Evolutionary conservation across 331 rosid species (phyloP), one percentile per base, ranked within the genome.

Genomic region (Pyracantha coccinea): DNA sequence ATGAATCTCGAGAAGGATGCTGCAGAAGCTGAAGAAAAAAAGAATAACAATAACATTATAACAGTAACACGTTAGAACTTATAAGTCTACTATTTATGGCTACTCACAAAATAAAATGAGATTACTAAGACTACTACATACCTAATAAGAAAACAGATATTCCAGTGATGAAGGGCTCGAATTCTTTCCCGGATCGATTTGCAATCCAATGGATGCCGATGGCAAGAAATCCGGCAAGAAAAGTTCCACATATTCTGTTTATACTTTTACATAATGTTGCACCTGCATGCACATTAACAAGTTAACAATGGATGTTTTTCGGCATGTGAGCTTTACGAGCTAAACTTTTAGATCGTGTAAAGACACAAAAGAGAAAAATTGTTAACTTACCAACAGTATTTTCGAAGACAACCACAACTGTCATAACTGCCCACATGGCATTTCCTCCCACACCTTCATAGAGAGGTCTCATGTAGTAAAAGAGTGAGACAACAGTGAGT

Each of bases 341-440:
- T 52, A 17, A 52, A 41, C 47, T 11, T 11, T 41, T 52, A 52
- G 10, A 47, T 47, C 10, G 21, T 17, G 9, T 52, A 52, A 52
- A 52, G 7, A 52, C 3, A 50, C 21, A 52, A 2, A 52, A 2
- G 1, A 7, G 10, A 52, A 52, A 52, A 52, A 17, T 2, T 52
- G 13, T 28, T n/a, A 27, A 83, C 88, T 12, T 68, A 91, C 99
- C 99, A 0, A 91, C 91, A 0, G 85, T 85, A 81, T 83, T 78
- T 73, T 95, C 97, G 62, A 88, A 89, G 15, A 88, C 95, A 41
- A 95, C 97, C 44, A 95, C 86, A 23, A 90, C 97, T 13, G 99
- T 92, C 97, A 95, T 85, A 58, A 95, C 80, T 1, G 91, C 92
- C 99, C 99, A 95, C 90, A 92, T 90, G 68, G 96, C 87, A 85